These are phyloP conservation scores for Raphanus hybrid DNA, from an alignment of 441 rosid genomes.

Conservation along the genomic window DNA sequence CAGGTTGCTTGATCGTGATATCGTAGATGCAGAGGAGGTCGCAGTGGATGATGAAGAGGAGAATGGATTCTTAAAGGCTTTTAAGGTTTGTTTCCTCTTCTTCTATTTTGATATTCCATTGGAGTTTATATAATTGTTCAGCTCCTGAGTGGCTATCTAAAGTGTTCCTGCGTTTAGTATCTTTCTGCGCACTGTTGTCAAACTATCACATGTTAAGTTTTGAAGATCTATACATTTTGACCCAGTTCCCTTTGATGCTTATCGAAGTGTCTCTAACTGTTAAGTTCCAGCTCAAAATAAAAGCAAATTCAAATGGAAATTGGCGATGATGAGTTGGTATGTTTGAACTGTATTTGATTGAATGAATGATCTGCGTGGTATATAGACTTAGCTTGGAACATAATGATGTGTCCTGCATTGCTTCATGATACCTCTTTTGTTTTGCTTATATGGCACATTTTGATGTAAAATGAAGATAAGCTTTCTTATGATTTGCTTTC, in stretches of 20 bases:
- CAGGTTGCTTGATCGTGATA: slow-evolving; percentile 92
- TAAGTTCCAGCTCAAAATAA: too few species aligned
- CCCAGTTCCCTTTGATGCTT: too few species aligned
- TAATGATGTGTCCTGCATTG: slow-evolving; percentile 9
- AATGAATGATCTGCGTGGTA: slow-evolving; percentile 1
- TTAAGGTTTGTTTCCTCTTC: slow-evolving; percentile 62
- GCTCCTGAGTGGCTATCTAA: slow-evolving; percentile 4
- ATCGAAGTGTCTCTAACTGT: too few species aligned
- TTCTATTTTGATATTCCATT: slow-evolving; percentile 19
- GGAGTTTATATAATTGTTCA: slow-evolving; percentile 7
- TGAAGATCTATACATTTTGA: neutral
- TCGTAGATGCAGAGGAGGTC: slow-evolving; percentile 80
- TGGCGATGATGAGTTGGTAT: too few species aligned
- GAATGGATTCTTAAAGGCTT: slow-evolving; percentile 92
- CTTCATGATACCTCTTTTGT: slow-evolving; percentile 8
- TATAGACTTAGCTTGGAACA: slow-evolving; percentile 29
- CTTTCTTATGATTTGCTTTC: neutral
- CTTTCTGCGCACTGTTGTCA: neutral
- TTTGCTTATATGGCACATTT: neutral
- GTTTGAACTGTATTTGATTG: neutral
- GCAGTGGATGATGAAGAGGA: slow-evolving; percentile 89
- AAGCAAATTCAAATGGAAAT: too few species aligned
- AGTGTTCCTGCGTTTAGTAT: too few species aligned
- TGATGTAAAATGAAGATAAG: slow-evolving; percentile 1
- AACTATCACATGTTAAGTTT: slow-evolving; percentile 17